phyloP scores from a whole-genome alignment of 139 green algal genomes.

The Desmodesmus armatus region DNA sequence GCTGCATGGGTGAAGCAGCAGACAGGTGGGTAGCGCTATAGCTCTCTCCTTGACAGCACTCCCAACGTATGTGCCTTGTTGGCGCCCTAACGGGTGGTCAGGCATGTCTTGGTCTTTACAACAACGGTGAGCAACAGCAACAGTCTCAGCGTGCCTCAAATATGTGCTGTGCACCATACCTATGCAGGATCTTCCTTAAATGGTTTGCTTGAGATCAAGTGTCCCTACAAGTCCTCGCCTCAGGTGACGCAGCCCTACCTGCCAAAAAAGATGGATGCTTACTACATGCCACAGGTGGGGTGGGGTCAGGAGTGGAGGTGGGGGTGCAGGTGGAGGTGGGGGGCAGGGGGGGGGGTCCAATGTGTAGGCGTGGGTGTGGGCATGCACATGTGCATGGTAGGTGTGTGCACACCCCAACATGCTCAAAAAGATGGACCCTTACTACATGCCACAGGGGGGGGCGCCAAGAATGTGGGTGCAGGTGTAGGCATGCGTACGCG shows the following conservation, averaged over 20 bases:
- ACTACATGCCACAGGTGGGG: slow-evolving; percentile 40
- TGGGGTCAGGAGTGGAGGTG: neutral
- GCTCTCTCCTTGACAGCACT: neutral
- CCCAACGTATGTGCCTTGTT: neutral
- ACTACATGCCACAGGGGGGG: no score
- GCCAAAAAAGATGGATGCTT: neutral
- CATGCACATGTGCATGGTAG: no score
- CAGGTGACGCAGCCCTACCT: neutral
- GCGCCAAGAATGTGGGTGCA: no score
- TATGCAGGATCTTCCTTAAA: neutral
- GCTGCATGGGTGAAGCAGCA: slow-evolving; percentile 28
- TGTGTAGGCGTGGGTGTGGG: no score
- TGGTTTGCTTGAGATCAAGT: slow-evolving; percentile 45
- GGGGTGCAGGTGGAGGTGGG: neutral
- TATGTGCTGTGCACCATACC: neutral
- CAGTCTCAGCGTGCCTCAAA: neutral
- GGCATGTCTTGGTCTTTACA: neutral
- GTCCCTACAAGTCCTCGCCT: slow-evolving; percentile 31
- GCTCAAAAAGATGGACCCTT: no score
- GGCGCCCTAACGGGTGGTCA: neutral
- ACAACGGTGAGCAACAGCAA: neutral
- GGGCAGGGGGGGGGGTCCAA: no score
- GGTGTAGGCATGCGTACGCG: no score
- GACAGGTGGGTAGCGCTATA: neutral
- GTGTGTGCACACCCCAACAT: no score